Base-by-base conservation (phyloP, 192 early-diverging fungal species). In the Thamnidium elegans region DNA sequence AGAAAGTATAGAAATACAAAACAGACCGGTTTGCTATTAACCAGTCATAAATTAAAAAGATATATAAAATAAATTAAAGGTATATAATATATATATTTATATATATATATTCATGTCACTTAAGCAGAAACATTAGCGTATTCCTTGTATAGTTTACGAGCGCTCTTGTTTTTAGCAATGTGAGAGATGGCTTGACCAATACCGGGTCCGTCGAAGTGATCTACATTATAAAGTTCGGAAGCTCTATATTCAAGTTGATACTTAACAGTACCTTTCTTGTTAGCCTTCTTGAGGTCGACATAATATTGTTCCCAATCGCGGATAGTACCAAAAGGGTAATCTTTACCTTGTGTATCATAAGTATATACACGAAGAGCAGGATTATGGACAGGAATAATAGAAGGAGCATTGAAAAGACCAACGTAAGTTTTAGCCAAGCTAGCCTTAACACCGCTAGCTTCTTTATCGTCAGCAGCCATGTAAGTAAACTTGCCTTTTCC, bases 301-400 rank as follows among this genome's bases (percentile, higher is more conserved):
- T 61, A 75, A 17, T 75, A 75, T 52, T 75, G 73, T 47, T 32
- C 53, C 47, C 65, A 61, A 13, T 66, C 45, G 8, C 11, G 19
- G 19, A 71, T 55, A 7, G n/a, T 44, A 17, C 64, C 69, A 53
- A 67, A 39, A 23, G 42, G 26, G 36, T 45, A 65, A 10, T 23
- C 44, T 4, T 32, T 34, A 17, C 34, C 34, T 23, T 39, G 17
- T 9, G 65, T 73, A 10, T 72, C 64, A 58, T 79, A 79, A 15
- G 50, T 42, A 31, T 76, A 79, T n/a, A 72, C 68, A 50, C 74
- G 74, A 32, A 76, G 42, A 50, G 44, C 74, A 10, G 78, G 71
- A 60, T 79, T 75, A 36, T 67, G 51, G 3, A 62, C 55, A 30
- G 78, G 78, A 56, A 73, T 65, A n/a, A 79, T 55, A 14, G 78